Evolutionary conservation across 2,329 filamentous ascomycete genomes (phyloP).

Genomic region (Pyricularia sp.): DNA sequence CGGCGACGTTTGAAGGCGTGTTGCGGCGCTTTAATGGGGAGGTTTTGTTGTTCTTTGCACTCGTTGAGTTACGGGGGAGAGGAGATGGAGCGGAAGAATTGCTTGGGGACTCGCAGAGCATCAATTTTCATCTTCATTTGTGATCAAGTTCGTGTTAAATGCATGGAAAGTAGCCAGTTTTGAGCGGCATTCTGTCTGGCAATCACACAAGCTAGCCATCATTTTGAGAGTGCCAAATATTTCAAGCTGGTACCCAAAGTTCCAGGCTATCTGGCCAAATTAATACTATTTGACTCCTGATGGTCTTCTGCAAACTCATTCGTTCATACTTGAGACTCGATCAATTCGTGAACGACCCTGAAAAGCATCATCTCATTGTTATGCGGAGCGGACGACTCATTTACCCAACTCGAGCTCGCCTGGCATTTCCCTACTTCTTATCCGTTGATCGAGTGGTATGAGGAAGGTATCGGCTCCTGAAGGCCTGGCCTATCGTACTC

Average conservation of each 20-base stretch:
- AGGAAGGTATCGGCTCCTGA: slow-evolving; percentile 2
- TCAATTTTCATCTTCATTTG: background rate
- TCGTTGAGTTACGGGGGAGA: background rate
- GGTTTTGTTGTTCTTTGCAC: background rate
- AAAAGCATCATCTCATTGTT: background rate
- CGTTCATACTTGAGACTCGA: background rate
- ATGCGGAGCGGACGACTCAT: background rate
- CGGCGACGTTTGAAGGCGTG: background rate
- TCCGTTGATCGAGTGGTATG: background rate
- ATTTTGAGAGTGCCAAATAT: background rate
- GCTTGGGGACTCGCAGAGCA: background rate
- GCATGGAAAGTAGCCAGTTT: background rate
- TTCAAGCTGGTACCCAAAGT: background rate
- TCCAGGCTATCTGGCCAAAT: background rate
- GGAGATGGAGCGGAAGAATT: background rate
- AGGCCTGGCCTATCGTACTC: slow-evolving; percentile 3
- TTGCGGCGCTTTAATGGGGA: background rate
- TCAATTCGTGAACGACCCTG: background rate
- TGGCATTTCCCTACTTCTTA: background rate
- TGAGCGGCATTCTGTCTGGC: background rate
- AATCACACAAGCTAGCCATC: background rate
- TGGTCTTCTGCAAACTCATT: background rate
- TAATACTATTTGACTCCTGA: background rate
- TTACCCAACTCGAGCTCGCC: background rate
- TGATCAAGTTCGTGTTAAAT: background rate